phyloP scores from a whole-genome alignment of 2,329 filamentous ascomycete genomes.

The Colletotrichum tofieldiae region DNA sequence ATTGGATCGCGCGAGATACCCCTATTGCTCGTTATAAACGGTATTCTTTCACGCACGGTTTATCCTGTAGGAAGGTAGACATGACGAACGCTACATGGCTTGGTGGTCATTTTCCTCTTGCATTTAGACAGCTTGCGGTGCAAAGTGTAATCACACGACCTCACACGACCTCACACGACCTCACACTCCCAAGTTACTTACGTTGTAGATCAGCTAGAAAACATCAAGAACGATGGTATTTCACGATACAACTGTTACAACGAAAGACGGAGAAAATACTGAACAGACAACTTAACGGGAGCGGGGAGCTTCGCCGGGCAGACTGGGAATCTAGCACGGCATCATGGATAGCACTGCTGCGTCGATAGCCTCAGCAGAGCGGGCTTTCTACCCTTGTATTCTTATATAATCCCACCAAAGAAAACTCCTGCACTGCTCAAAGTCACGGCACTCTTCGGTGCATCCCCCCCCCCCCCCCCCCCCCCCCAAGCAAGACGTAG shows the following conservation, averaged over 20 bases:
- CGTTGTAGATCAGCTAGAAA: background rate
- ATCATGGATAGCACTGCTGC: background rate
- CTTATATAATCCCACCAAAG: background rate
- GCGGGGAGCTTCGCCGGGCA: background rate
- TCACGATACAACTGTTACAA: background rate
- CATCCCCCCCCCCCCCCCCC: too few relatives aligned
- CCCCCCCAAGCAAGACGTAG: background rate
- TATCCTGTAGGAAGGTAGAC: slow-evolving; percentile 6
- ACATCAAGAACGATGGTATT: background rate
- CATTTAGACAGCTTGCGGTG: background rate
- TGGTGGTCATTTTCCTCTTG: background rate
- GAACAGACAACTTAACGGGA: background rate
- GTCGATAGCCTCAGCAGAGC: background rate
- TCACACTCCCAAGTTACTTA: too few relatives aligned
- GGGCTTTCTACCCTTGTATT: background rate
- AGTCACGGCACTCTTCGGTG: background rate
- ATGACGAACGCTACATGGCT: background rate
- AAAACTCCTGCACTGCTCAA: background rate
- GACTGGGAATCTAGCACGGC: background rate
- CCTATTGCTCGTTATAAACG: background rate
- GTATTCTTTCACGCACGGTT: slow-evolving; percentile 19
- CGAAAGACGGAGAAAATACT: background rate
- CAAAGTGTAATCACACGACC: too few relatives aligned
- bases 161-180: too few relatives aligned
- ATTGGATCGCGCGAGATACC: slow-evolving; percentile 33